Evolutionary conservation across 305 asterid species (phyloP).

Genomic region (Euphrasia arctica): DNA sequence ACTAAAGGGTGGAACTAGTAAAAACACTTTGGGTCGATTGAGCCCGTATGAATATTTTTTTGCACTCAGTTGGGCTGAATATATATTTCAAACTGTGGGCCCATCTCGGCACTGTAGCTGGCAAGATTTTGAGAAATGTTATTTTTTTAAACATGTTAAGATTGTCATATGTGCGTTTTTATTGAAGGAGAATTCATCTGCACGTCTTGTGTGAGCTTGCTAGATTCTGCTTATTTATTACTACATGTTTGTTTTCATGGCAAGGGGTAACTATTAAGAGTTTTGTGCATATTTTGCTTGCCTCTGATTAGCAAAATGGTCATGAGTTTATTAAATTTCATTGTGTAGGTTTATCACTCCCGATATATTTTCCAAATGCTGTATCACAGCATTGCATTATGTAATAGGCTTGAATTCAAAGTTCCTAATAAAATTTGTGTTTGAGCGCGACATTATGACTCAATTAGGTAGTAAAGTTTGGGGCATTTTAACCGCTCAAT

Average conservation of each 20-base stretch:
- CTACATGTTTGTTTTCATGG: neutral
- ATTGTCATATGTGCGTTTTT: neutral
- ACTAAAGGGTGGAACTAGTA: neutral
- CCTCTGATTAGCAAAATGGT: conserved; percentile 1
- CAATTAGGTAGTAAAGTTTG: neutral
- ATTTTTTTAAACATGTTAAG: neutral
- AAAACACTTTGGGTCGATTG: neutral
- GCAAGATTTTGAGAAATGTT: too few relatives aligned
- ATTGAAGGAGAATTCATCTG: neutral
- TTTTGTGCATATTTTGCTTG: neutral
- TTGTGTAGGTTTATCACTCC: neutral
- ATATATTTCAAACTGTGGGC: too few relatives aligned
- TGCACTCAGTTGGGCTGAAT: too few relatives aligned
- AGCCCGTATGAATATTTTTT: too few relatives aligned
- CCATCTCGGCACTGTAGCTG: too few relatives aligned
- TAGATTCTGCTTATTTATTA: neutral
- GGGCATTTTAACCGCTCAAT: neutral
- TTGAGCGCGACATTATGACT: neutral
- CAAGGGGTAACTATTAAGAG: neutral
- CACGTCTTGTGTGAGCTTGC: neutral
- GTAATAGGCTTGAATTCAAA: neutral
- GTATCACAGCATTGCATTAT: neutral
- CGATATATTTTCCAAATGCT: neutral
- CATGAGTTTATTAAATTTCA: neutral
- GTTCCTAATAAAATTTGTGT: neutral